Evolutionary conservation across 108 stramenopile species (phyloP).

Genomic region (Mayamaea pseudoterrestris): DNA sequence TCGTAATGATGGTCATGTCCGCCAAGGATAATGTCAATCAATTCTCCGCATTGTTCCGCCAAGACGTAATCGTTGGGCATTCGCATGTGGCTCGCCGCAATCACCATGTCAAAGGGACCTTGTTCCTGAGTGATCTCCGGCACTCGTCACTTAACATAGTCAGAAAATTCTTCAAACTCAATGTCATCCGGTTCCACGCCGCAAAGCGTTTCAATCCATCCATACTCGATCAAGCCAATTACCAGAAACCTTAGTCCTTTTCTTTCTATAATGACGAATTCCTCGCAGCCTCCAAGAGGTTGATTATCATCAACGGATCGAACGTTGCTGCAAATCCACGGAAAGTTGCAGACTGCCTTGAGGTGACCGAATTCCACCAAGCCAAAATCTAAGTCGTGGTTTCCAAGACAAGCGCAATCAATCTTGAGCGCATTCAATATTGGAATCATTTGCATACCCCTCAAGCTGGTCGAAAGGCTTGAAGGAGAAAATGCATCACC

Average conservation of each 20-base stretch:
- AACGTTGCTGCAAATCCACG: constrained; percentile 29
- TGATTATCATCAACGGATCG: background rate
- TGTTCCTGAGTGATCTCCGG: constrained; percentile 9
- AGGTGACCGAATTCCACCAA: constrained; percentile 15
- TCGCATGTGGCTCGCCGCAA: constrained; percentile 40
- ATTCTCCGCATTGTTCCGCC: constrained; percentile 16
- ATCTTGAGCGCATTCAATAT: constrained; percentile 18
- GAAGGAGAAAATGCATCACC: constrained; percentile 30
- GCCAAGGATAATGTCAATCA: constrained; percentile 31
- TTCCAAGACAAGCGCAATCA: constrained; percentile 26
- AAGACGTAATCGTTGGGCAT: constrained; percentile 33
- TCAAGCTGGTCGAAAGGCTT: constrained; percentile 20
- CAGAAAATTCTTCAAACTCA: constrained; percentile 18
- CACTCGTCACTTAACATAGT: constrained; percentile 17
- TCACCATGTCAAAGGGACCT: constrained; percentile 15
- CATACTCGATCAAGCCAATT: constrained; percentile 22
- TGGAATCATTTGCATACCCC: constrained; percentile 32
- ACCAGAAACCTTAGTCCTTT: constrained; percentile 9
- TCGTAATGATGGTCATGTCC: constrained; percentile 51
- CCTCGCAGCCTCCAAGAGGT: constrained; percentile 14
- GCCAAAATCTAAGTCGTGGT: constrained; percentile 40
- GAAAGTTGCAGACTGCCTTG: constrained; percentile 15
- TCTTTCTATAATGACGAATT: constrained; percentile 17
- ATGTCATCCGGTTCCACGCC: constrained; percentile 19
- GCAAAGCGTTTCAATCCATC: constrained; percentile 25